Conservation (phyloP, 257 asterid species). For the Striga asiatica region DNA sequence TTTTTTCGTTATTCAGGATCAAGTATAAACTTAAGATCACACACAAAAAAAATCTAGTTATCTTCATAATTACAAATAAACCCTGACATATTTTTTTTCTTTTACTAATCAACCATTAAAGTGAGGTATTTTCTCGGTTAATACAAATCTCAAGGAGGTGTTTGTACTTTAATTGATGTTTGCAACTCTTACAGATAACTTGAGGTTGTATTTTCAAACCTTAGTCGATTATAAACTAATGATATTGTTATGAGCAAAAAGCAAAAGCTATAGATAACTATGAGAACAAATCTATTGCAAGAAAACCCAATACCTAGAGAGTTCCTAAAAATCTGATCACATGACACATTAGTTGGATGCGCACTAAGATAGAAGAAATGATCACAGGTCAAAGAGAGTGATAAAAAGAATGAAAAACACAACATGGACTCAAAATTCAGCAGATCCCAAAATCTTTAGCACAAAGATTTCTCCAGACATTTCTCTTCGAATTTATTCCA, state of each 20-base stretch:
- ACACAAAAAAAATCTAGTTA: too few species aligned
- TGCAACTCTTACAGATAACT: too few species aligned
- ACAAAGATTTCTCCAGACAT: slow-evolving; percentile 1
- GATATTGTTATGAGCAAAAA: slow-evolving; percentile 11
- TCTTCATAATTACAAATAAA: too few species aligned
- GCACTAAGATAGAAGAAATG: slow-evolving; percentile 7
- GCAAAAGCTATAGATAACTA: background rate
- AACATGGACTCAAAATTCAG: background rate
- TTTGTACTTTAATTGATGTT: too few species aligned
- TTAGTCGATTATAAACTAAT: background rate
- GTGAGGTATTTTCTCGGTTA: too few species aligned
- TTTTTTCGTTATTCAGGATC: too few species aligned
- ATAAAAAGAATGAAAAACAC: slow-evolving; percentile 4
- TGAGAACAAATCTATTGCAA: background rate
- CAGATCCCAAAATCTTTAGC: background rate
- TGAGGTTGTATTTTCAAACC: background rate
- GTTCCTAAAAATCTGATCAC: background rate
- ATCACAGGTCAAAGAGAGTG: background rate
- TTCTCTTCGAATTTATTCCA: too few species aligned
- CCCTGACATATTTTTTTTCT: too few species aligned
- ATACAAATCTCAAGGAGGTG: too few species aligned
- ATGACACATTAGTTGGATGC: background rate
- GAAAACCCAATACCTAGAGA: background rate
- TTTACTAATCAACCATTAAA: too few species aligned
- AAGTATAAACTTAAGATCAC: too few species aligned